Percentiles rank a stretch among this genome's conserved stretches.
Conservation (phyloP, 768 basidiomycete species). For the Termitomyces titanicus region DNA sequence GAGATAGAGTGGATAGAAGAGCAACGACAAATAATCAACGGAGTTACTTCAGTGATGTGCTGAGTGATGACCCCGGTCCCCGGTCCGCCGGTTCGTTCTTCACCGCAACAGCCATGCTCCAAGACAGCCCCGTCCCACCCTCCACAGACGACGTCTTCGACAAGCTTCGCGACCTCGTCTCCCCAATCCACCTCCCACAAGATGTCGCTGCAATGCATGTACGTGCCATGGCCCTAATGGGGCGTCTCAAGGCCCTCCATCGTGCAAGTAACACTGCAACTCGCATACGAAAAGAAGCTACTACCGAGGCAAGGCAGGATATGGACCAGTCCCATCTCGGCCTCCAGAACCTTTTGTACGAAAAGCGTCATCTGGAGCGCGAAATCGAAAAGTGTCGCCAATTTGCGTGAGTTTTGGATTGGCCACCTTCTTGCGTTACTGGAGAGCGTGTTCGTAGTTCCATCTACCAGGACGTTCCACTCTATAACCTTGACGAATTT, state of each 20-base stretch:
- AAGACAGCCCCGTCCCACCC: constrained; percentile 27
- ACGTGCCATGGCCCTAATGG: constrained; percentile 73
- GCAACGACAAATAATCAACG: neutral
- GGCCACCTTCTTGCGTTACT: neutral
- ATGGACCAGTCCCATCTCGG: constrained; percentile 90
- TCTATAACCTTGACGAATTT: constrained; percentile 72
- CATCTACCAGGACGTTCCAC: constrained; percentile 82
- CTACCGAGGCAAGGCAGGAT: constrained; percentile 75
- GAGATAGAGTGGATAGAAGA: constrained; percentile 15
- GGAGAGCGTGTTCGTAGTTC: constrained; percentile 44
- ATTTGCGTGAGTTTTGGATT: constrained; percentile 66
- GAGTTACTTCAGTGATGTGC: constrained; percentile 12
- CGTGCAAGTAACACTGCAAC: constrained; percentile 70
- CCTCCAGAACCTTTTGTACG: constrained; percentile 84
- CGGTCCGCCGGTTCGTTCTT: constrained; percentile 5
- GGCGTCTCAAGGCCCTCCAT: constrained; percentile 76
- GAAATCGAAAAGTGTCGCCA: constrained; percentile 93
- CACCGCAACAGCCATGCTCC: constrained; percentile 20
- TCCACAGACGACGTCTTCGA: constrained; percentile 52
- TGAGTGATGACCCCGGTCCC: constrained; percentile 14
- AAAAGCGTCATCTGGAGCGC: constrained; percentile 84
- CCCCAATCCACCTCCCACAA: constrained; percentile 34
- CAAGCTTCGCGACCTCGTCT: constrained; percentile 62
- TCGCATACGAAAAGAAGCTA: constrained; percentile 63
- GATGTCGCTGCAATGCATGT: constrained; percentile 54